A percentile compares a stretch with the other conserved stretches of the same genome.
These are phyloP conservation scores for Fusarium armeniacum DNA, from an alignment of 2,329 filamentous ascomycete genomes.

Conservation along the genomic window DNA sequence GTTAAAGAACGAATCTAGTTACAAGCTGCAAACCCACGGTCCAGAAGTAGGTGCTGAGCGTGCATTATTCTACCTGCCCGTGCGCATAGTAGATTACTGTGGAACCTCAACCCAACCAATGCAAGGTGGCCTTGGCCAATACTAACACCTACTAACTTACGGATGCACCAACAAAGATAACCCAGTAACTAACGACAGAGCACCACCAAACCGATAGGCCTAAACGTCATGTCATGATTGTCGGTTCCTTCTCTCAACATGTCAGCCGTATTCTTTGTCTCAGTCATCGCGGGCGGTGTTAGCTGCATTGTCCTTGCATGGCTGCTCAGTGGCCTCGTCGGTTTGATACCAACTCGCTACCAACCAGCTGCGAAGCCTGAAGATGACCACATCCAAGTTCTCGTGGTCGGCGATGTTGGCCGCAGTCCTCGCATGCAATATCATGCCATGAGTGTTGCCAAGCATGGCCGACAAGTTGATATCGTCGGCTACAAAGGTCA, in stretches of 20 bases:
- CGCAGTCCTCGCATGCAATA: slow-evolving; percentile 99
- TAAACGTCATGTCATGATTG: slow-evolving; percentile 31
- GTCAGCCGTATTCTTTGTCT: slow-evolving; percentile 53
- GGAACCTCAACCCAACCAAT: slow-evolving; percentile 31
- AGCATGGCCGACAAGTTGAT: slow-evolving; percentile 83
- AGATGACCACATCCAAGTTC: slow-evolving; percentile 75
- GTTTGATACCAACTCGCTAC: slow-evolving; percentile 55
- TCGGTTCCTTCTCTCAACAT: slow-evolving; percentile 31
- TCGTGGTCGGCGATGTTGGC: slow-evolving; percentile 95
- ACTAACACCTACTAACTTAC: slow-evolving; percentile 15
- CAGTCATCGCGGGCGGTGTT: slow-evolving; percentile 54
- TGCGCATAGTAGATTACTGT: slow-evolving; percentile 23
- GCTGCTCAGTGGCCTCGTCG: slow-evolving; percentile 43
- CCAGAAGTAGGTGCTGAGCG: background rate
- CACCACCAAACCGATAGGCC: slow-evolving; percentile 24
- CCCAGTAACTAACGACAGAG: slow-evolving; percentile 15
- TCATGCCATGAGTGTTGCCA: slow-evolving; percentile 92
- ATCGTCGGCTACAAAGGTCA: slow-evolving; percentile 89
- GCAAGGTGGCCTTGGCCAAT: slow-evolving; percentile 41
- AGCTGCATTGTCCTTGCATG: slow-evolving; percentile 52
- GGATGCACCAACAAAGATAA: slow-evolving; percentile 9
- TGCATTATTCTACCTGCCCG: slow-evolving; percentile 1
- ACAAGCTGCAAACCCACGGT: background rate
- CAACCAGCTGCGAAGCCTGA: slow-evolving; percentile 53
- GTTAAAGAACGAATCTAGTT: background rate